phyloP scores from a whole-genome alignment of 75 land plant species.

The Selaginella moellendorffii region DNA sequence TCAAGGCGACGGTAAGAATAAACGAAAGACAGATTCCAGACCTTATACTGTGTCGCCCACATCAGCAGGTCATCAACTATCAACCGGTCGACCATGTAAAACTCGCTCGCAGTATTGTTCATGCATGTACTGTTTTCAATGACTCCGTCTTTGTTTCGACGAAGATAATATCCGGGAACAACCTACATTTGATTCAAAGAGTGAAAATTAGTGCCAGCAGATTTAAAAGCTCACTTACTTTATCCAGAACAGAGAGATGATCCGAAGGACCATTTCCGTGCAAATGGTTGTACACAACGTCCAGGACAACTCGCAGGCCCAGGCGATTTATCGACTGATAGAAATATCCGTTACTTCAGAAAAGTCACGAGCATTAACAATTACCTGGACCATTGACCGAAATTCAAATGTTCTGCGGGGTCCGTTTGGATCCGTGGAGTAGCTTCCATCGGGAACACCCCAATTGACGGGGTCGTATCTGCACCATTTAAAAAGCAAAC shows the following conservation, averaged over 20 bases:
- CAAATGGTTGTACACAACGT: constrained; percentile 93
- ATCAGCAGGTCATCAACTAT: constrained; percentile 70
- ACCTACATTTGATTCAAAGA: too few relatives aligned
- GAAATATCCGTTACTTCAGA: background rate
- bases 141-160: constrained; percentile 57
- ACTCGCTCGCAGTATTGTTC: constrained; percentile 93
- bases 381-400: constrained; percentile 81
- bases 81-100: constrained; percentile 80
- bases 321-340: constrained; percentile 62
- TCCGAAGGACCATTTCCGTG: constrained; percentile 70
- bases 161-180: constrained; percentile 85
- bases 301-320: constrained; percentile 82
- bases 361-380: background rate
- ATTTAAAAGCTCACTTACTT: too few relatives aligned
- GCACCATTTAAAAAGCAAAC: constrained; percentile 1
- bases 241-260: constrained; percentile 64
- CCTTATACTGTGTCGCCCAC: constrained; percentile 89
- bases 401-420: constrained; percentile 64
- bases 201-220: too few relatives aligned
- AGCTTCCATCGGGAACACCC: constrained; percentile 98
- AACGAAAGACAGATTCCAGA: constrained; percentile 3
- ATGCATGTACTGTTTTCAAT: constrained; percentile 78
- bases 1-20: background rate
- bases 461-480: constrained; percentile 90
- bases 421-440: constrained; percentile 73